Evolutionary conservation across 2,329 filamentous ascomycete genomes (phyloP).

Genomic region (Lachnellula cervina): DNA sequence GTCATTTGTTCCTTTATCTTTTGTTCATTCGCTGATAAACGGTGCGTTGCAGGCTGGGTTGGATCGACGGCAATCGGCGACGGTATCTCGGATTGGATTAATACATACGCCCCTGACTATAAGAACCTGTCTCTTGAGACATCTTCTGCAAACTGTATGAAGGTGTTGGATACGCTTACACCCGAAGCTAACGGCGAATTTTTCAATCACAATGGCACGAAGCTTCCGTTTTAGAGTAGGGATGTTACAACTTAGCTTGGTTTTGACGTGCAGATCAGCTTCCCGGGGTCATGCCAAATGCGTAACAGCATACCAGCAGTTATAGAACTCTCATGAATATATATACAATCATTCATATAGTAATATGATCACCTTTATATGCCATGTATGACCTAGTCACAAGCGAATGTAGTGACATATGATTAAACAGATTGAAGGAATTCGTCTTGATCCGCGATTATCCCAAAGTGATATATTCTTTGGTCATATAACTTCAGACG

Average conservation of each 20-base stretch:
- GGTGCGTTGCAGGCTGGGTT: slow-evolving; percentile 9
- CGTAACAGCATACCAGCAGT: no score
- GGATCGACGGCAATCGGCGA: slow-evolving; percentile 7
- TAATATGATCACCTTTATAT: no score
- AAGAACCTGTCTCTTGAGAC: neutral
- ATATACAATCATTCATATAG: no score
- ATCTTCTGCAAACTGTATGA: slow-evolving; percentile 6
- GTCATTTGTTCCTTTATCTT: no score
- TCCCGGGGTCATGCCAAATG: no score
- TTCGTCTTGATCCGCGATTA: no score
- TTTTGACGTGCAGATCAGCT: neutral
- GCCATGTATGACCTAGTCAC: no score
- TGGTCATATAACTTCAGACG: neutral
- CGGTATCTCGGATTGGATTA: slow-evolving; percentile 6
- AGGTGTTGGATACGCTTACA: slow-evolving; percentile 4
- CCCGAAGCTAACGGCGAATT: slow-evolving; percentile 8
- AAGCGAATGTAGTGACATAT: no score
- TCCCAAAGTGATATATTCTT: neutral
- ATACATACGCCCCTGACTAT: slow-evolving; percentile 4
- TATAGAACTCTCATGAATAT: no score
- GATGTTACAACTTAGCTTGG: neutral
- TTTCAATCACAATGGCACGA: slow-evolving; percentile 13
- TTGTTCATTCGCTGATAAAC: no score
- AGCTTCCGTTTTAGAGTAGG: slow-evolving; percentile 6
- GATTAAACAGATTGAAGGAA: no score